phyloP scores from a whole-genome alignment of 2,329 filamentous ascomycete genomes.

The Colletotrichum sp. region DNA sequence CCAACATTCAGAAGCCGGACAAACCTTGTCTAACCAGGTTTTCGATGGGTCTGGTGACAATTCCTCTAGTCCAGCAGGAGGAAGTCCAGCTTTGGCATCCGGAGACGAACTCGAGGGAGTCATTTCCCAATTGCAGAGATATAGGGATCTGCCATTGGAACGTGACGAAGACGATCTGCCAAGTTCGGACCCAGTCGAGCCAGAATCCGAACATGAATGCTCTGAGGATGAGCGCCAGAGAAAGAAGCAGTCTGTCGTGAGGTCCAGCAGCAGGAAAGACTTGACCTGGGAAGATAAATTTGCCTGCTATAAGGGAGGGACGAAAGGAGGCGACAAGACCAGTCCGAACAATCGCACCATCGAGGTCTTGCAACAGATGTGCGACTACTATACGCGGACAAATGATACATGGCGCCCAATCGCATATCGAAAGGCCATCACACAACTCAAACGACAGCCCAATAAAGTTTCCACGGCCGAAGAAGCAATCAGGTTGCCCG shows the following conservation, averaged over 20 bases:
- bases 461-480: slow-evolving; percentile 69
- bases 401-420: slow-evolving; percentile 77
- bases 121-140: slow-evolving; percentile 66
- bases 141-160: slow-evolving; percentile 63
- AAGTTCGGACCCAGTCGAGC: slow-evolving; percentile 22
- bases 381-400: slow-evolving; percentile 75
- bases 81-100: background rate
- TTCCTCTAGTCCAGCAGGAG: background rate
- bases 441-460: slow-evolving; percentile 71
- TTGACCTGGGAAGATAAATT: slow-evolving; percentile 53
- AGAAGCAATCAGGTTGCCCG: slow-evolving; percentile 70
- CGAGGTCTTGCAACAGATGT: slow-evolving; percentile 78
- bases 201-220: slow-evolving; percentile 8
- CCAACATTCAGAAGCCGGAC: background rate
- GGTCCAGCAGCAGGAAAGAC: slow-evolving; percentile 28
- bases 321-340: slow-evolving; percentile 41
- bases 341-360: slow-evolving; percentile 82
- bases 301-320: slow-evolving; percentile 59
- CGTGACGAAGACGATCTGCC: slow-evolving; percentile 49
- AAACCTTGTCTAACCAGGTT: background rate
- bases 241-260: slow-evolving; percentile 27
- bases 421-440: slow-evolving; percentile 79
- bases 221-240: slow-evolving; percentile 31
- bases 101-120: slow-evolving; percentile 66
- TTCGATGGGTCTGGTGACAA: background rate